phyloP scores from a whole-genome alignment of 805 yeast species.

The Pichia paraexigua region DNA sequence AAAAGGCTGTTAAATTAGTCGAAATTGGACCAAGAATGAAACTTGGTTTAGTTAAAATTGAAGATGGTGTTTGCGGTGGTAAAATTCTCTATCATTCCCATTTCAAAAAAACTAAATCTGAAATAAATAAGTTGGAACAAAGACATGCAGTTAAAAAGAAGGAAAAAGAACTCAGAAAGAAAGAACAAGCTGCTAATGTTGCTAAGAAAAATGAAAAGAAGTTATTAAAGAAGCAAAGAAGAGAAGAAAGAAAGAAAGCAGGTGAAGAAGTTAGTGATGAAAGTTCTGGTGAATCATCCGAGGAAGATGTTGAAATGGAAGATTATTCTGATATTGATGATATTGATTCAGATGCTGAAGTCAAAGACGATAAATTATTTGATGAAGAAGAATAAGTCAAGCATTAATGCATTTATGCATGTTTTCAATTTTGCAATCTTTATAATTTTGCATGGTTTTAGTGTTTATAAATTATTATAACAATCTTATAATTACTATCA shows the following conservation, averaged over 20 bases:
- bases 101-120: conserved; percentile 54
- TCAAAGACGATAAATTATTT: conserved; percentile 18
- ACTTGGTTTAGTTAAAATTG: conserved; percentile 72
- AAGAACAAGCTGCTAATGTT: conserved; percentile 72
- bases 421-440: neutral
- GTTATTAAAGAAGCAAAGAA: conserved; percentile 64
- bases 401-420: neutral
- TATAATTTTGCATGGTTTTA: neutral
- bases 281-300: conserved; percentile 12
- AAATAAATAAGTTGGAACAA: conserved; percentile 54
- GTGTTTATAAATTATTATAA: neutral
- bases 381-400: conserved; percentile 18
- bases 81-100: conserved; percentile 78
- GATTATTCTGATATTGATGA: conserved; percentile 19
- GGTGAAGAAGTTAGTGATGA: conserved; percentile 28
- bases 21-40: conserved; percentile 90
- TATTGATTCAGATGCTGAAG: conserved; percentile 14
- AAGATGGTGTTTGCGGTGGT: conserved; percentile 86
- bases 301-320: conserved; percentile 22
- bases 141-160: conserved; percentile 54
- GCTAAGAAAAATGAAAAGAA: conserved; percentile 65
- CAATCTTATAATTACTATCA: too few relatives aligned
- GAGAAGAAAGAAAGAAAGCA: conserved; percentile 32
- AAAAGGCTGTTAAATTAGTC: conserved; percentile 83
- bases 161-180: conserved; percentile 63